Evolutionary conservation across 2,329 filamentous ascomycete species (phyloP).

Genomic region (Plectosphaerella sp.): DNA sequence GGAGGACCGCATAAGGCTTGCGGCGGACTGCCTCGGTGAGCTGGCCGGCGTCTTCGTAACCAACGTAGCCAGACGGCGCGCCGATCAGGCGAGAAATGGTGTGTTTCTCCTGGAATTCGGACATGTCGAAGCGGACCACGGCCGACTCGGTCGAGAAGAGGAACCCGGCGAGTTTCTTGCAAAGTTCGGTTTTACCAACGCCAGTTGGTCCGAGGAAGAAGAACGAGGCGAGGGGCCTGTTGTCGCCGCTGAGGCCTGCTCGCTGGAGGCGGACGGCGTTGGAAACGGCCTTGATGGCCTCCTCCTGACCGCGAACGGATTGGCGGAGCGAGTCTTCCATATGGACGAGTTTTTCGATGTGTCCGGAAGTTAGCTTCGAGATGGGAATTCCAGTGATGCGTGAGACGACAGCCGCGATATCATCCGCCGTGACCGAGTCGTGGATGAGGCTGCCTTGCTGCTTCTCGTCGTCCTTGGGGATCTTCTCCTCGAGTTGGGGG

Average conservation of each 20-base stretch:
- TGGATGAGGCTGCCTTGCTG: slow-evolving; percentile 65
- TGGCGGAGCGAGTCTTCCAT: slow-evolving; percentile 89
- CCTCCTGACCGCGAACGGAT: slow-evolving; percentile 87
- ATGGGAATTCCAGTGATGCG: slow-evolving; percentile 90
- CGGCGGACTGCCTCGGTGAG: slow-evolving; percentile 91
- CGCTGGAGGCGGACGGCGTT: slow-evolving; percentile 92
- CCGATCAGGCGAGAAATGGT: slow-evolving; percentile 92
- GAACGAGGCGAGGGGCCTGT: slow-evolving; percentile 86
- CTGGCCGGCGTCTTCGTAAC: slow-evolving; percentile 95
- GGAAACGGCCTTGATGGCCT: slow-evolving; percentile 84
- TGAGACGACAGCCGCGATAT: slow-evolving; percentile 89
- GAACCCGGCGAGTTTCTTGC: slow-evolving; percentile 91
- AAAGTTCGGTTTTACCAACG: slow-evolving; percentile 94
- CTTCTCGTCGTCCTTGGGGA: slow-evolving; percentile 68
- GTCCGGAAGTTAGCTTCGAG: slow-evolving; percentile 85
- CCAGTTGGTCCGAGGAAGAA: slow-evolving; percentile 98
- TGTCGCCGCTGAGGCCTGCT: slow-evolving; percentile 86
- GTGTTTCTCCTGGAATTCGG: slow-evolving; percentile 95
- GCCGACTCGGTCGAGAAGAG: slow-evolving; percentile 89
- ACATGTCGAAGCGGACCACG: slow-evolving; percentile 95
- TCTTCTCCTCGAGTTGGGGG: slow-evolving; percentile 70
- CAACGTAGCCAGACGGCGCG: slow-evolving; percentile 88
- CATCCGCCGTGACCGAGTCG: slow-evolving; percentile 90
- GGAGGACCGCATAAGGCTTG: slow-evolving; percentile 89
- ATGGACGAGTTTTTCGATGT: slow-evolving; percentile 88